A percentile compares a stretch with the other conserved stretches of the same genome.
These are phyloP conservation scores for Xylaria sp. DNA, from an alignment of 2,329 filamentous ascomycete genomes.

Conservation along the genomic window DNA sequence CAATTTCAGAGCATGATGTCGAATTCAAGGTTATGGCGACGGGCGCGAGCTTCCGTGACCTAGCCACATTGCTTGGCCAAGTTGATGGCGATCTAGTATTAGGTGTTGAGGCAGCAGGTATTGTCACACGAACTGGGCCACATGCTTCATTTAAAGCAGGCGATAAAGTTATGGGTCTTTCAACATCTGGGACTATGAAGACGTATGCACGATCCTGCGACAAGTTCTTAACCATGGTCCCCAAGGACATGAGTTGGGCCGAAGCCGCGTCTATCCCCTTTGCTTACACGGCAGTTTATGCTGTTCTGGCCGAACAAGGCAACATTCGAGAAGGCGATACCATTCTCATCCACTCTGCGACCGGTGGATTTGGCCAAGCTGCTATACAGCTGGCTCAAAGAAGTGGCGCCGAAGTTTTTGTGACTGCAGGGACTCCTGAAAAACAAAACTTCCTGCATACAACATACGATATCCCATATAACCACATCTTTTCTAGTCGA, in stretches of 20 bases:
- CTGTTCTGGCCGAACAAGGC: conserved; percentile 41
- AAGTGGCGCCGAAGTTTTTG: conserved; percentile 25
- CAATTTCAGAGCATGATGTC: conserved; percentile 39
- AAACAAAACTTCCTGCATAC: conserved; percentile 33
- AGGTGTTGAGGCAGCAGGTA: conserved; percentile 40
- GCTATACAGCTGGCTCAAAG: conserved; percentile 26
- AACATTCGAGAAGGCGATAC: conserved; percentile 37
- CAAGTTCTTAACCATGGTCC: conserved; percentile 37
- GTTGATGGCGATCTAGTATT: conserved; percentile 31
- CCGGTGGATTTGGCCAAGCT: conserved; percentile 32
- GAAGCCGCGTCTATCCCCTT: conserved; percentile 43
- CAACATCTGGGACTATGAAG: conserved; percentile 39
- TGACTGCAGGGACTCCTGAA: conserved; percentile 33
- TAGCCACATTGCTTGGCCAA: conserved; percentile 35
- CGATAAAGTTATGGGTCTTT: conserved; percentile 43
- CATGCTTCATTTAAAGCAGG: conserved; percentile 34
- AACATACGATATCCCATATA: conserved; percentile 30
- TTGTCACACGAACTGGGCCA: conserved; percentile 39
- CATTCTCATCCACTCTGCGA: conserved; percentile 30
- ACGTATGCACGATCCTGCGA: conserved; percentile 40
- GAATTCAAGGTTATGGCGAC: conserved; percentile 42
- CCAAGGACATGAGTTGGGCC: conserved; percentile 35
- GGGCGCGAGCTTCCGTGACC: conserved; percentile 39
- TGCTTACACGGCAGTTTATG: conserved; percentile 41
- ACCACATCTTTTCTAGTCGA: conserved; percentile 39